Evolutionary conservation across 179 eudicot genomes (phyloP).

Genomic region (Gypsophila paniculata): DNA sequence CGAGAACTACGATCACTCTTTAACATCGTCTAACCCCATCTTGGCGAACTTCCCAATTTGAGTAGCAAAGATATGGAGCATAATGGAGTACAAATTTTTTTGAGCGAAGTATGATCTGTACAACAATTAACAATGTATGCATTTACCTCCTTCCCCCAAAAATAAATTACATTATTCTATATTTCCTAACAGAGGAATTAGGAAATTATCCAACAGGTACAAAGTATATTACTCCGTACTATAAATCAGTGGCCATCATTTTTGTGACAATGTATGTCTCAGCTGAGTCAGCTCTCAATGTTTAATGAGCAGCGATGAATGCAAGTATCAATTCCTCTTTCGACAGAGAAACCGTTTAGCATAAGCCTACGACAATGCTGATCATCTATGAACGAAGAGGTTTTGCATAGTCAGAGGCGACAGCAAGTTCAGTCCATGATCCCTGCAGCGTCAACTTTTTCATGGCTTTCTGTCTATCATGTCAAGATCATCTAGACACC

Average conservation of each 20-base stretch:
- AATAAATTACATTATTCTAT: too few species aligned
- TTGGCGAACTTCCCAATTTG: too few species aligned
- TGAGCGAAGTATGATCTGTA: too few species aligned
- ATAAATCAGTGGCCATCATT: neutral
- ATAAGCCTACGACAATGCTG: neutral
- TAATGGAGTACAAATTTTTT: too few species aligned
- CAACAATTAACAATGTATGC: too few species aligned
- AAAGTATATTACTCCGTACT: too few species aligned
- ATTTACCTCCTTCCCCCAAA: too few species aligned
- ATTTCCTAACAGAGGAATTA: neutral
- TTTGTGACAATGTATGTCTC: neutral
- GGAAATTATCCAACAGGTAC: neutral
- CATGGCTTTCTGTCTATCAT: neutral
- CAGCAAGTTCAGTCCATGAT: neutral
- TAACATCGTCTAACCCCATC: too few species aligned
- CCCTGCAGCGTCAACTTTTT: neutral
- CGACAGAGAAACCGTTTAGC: neutral
- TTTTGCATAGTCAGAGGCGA: neutral
- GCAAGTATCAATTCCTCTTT: neutral
- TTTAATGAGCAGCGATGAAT: neutral
- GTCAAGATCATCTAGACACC: neutral
- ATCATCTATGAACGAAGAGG: neutral
- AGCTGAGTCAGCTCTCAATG: too few species aligned
- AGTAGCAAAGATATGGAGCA: too few species aligned
- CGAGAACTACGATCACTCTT: too few species aligned